A percentile compares a stretch with the other conserved stretches of the same genome.
These are phyloP conservation scores for Pholiota conissans DNA, from an alignment of 768 basidiomycete species.

Conservation along the genomic window DNA sequence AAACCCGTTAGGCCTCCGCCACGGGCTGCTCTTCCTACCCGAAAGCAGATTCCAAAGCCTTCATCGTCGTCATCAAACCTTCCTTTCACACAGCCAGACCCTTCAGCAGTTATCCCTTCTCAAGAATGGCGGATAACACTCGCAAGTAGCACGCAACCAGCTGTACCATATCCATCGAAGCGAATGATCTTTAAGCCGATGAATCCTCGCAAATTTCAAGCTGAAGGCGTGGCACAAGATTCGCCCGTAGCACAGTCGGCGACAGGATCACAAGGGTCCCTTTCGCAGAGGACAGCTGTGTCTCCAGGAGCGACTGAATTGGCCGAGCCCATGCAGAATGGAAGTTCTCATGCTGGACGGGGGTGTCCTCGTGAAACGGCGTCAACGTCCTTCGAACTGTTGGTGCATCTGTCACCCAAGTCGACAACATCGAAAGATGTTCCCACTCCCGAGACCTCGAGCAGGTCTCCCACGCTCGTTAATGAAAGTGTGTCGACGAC, in stretches of 20 bases:
- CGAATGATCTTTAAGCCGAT: conserved; percentile 8
- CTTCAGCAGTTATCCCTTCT: conserved; percentile 3
- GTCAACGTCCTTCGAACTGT: neutral
- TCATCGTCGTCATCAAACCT: neutral
- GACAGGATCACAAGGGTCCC: neutral
- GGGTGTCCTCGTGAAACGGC: neutral
- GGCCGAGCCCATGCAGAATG: neutral
- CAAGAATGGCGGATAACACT: neutral
- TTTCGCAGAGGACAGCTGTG: no score
- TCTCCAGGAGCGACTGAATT: no score
- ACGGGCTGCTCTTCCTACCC: neutral
- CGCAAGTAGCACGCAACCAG: neutral
- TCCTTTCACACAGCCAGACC: conserved; percentile 1
- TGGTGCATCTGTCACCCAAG: neutral
- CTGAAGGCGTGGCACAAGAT: neutral
- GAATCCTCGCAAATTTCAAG: conserved; percentile 2
- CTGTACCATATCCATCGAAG: neutral
- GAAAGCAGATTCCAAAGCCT: neutral
- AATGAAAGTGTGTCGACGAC: neutral
- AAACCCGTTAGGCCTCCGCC: neutral
- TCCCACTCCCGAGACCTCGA: neutral
- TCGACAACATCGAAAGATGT: neutral
- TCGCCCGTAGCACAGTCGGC: neutral
- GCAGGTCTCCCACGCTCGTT: conserved; percentile 1
- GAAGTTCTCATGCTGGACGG: neutral